Percentiles rank a stretch among this genome's conserved stretches.
Conservation (phyloP, 768 basidiomycete species). For the Steccherinum ochraceum region DNA sequence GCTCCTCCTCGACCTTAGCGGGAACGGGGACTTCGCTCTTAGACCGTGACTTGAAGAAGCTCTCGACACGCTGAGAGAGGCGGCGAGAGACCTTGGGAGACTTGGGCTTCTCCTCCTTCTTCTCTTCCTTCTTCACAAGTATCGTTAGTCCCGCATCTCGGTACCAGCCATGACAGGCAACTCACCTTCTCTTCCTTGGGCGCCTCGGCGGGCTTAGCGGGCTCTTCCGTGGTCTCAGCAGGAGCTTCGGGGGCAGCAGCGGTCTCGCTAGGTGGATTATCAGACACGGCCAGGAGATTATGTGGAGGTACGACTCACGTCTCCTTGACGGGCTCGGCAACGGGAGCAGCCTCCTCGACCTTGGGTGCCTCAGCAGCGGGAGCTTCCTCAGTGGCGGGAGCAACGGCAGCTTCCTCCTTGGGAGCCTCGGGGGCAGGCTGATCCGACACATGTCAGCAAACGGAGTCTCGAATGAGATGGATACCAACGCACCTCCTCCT, state of each 20-base stretch:
- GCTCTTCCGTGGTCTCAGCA: conserved; percentile 25
- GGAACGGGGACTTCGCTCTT: conserved; percentile 60
- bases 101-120: conserved; percentile 37
- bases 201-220: conserved; percentile 34
- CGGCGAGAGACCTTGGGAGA: conserved; percentile 69
- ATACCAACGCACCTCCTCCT: conserved; percentile 42
- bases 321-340: conserved; percentile 63
- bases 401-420: conserved; percentile 30
- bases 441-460: background rate
- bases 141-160: background rate
- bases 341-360: conserved; percentile 20
- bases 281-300: conserved; percentile 3
- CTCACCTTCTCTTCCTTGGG: conserved; percentile 60
- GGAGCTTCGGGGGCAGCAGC: conserved; percentile 32
- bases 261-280: conserved; percentile 33
- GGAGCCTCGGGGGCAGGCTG: conserved; percentile 18
- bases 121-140: conserved; percentile 40
- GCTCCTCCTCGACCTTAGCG: conserved; percentile 83
- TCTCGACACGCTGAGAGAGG: conserved; percentile 75
- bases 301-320: conserved; percentile 38
- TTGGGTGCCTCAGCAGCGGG: conserved; percentile 27
- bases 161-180: conserved; percentile 1
- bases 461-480: background rate
- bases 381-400: conserved; percentile 37
- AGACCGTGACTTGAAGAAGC: conserved; percentile 75